These are phyloP conservation scores for Penicillium alfredii DNA, from an alignment of 495 filamentous ascomycete genomes.

Conservation along the genomic window DNA sequence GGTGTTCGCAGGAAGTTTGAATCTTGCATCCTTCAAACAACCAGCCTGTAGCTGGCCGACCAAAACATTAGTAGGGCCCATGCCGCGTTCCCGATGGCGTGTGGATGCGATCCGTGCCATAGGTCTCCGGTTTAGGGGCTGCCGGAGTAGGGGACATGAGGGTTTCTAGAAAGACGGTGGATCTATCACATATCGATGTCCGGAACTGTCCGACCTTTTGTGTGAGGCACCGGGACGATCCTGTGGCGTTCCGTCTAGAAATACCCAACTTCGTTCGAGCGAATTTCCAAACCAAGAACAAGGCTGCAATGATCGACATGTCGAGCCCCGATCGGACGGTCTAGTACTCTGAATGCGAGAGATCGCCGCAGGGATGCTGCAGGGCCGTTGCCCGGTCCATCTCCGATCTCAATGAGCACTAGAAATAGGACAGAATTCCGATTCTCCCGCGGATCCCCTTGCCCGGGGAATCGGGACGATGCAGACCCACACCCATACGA, in stretches of 20 bases:
- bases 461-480: constrained; percentile 5
- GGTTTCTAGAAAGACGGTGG: no score
- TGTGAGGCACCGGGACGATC: not conserved
- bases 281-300: not conserved
- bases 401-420: constrained; percentile 1
- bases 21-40: no score
- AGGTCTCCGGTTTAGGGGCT: no score
- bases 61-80: no score
- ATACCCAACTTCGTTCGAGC: no score
- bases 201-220: no score
- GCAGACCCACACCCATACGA: constrained; percentile 2
- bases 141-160: no score
- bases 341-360: constrained; percentile 17
- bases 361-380: constrained; percentile 1
- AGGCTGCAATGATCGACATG: constrained; percentile 7
- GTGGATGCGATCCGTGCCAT: no score
- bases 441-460: constrained; percentile 4
- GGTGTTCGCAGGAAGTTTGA: no score
- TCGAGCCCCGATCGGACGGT: constrained; percentile 15
- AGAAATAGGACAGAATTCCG: constrained; percentile 3
- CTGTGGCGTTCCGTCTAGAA: constrained; percentile 4
- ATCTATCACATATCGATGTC: no score
- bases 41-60: no score
- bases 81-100: no score
- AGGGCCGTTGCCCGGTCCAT: constrained; percentile 9